A percentile compares a stretch with the other conserved stretches of the same genome.
phyloP scores from a whole-genome alignment of 2,329 filamentous ascomycete genomes.

The Hypoxylon sp. region DNA sequence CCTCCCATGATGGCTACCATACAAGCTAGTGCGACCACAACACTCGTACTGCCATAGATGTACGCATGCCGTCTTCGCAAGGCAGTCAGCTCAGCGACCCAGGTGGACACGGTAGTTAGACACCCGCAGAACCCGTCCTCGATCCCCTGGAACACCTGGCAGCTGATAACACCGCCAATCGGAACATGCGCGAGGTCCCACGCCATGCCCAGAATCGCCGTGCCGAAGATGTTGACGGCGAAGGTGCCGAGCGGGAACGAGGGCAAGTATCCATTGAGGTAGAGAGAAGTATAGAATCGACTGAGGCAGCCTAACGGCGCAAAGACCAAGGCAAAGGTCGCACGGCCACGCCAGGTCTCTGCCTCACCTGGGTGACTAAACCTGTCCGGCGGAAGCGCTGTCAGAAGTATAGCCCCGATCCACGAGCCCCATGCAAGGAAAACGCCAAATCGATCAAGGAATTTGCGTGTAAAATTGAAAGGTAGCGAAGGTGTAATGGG shows the following conservation, averaged over 20 bases:
- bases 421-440: slow-evolving; percentile 81
- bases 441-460: slow-evolving; percentile 75
- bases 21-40: slow-evolving; percentile 70
- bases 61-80: slow-evolving; percentile 71
- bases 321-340: slow-evolving; percentile 83
- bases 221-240: slow-evolving; percentile 83
- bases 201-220: slow-evolving; percentile 79
- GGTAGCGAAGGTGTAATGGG: slow-evolving; percentile 72
- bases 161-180: slow-evolving; percentile 69
- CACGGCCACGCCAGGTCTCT: slow-evolving; percentile 81
- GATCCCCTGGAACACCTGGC: slow-evolving; percentile 77
- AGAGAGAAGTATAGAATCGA: slow-evolving; percentile 79
- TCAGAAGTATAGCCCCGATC: slow-evolving; percentile 81
- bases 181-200: slow-evolving; percentile 83
- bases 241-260: slow-evolving; percentile 91
- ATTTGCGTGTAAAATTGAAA: slow-evolving; percentile 67
- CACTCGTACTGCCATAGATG: slow-evolving; percentile 75
- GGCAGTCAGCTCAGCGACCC: slow-evolving; percentile 72
- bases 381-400: slow-evolving; percentile 77
- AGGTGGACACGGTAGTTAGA: slow-evolving; percentile 77
- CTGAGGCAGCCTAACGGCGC: slow-evolving; percentile 83
- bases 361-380: slow-evolving; percentile 55
- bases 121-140: slow-evolving; percentile 79
- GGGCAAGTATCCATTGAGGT: slow-evolving; percentile 76
- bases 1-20: slow-evolving; percentile 82